Evolutionary conservation across 345 rosid species (phyloP).

Genomic region (Linum trigynum): DNA sequence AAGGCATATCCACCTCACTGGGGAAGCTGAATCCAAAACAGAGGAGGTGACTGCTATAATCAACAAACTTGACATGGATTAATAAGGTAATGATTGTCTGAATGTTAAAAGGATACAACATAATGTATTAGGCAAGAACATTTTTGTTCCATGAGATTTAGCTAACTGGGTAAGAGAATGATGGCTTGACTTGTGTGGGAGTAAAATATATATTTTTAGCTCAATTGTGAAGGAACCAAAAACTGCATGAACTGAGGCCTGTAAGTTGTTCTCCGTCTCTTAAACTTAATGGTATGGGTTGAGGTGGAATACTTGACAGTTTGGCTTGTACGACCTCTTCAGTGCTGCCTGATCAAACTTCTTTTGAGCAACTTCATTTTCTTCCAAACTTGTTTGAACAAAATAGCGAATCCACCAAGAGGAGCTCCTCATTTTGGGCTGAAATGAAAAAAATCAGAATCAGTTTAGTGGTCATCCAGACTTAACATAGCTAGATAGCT

Average conservation of each 20-base stretch:
- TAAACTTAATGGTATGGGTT: slow-evolving; percentile 4
- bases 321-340: slow-evolving; percentile 1
- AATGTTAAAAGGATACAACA: neutral
- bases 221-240: neutral
- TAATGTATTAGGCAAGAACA: neutral
- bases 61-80: neutral
- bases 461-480: neutral
- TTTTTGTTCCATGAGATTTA: neutral
- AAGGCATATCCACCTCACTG: too few species aligned
- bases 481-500: neutral
- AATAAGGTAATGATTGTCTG: neutral
- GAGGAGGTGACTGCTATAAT: too few species aligned
- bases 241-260: neutral
- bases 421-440: slow-evolving; percentile 12
- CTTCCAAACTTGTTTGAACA: slow-evolving; percentile 7
- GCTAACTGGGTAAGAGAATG: neutral
- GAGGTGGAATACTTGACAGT: slow-evolving; percentile 10
- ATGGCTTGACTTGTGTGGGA: neutral
- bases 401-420: slow-evolving; percentile 13
- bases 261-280: neutral
- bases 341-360: slow-evolving; percentile 5
- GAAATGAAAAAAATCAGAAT: neutral
- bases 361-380: slow-evolving; percentile 7
- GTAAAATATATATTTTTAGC: neutral
- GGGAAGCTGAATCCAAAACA: too few species aligned